phyloP scores from a whole-genome alignment of 345 rosid species.

The Syzygium grande region DNA sequence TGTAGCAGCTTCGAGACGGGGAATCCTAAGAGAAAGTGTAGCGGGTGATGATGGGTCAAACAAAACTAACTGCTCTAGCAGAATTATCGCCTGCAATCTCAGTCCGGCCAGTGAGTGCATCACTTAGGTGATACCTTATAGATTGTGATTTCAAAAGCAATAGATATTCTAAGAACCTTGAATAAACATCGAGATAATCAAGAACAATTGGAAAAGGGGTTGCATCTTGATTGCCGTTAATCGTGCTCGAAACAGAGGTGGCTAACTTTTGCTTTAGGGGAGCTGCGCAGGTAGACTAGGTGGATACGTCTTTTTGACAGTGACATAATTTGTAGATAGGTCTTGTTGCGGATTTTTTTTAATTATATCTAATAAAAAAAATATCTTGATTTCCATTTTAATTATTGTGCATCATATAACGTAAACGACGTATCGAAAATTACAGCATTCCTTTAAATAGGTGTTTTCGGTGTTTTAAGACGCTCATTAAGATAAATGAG shows the following conservation, averaged over 20 bases:
- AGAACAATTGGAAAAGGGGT: background rate
- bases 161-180: no score
- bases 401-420: background rate
- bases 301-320: background rate
- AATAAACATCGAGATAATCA: background rate
- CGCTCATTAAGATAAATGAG: background rate
- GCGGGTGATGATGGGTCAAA: background rate
- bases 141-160: background rate
- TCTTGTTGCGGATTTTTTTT: background rate
- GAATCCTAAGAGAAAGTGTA: background rate
- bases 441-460: background rate
- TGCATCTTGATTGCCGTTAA: background rate
- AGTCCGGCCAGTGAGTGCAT: background rate
- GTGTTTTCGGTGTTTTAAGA: background rate
- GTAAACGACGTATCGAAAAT: background rate
- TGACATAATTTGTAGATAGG: background rate
- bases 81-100: background rate
- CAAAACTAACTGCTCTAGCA: background rate
- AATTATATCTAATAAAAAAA: background rate
- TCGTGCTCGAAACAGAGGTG: background rate
- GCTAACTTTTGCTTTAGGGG: background rate
- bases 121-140: background rate
- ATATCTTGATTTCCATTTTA: background rate
- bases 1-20: background rate
- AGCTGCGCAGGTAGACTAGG: background rate